phyloP scores from a whole-genome alignment of 2,329 filamentous ascomycete species.

The Colletotrichum sp. region DNA sequence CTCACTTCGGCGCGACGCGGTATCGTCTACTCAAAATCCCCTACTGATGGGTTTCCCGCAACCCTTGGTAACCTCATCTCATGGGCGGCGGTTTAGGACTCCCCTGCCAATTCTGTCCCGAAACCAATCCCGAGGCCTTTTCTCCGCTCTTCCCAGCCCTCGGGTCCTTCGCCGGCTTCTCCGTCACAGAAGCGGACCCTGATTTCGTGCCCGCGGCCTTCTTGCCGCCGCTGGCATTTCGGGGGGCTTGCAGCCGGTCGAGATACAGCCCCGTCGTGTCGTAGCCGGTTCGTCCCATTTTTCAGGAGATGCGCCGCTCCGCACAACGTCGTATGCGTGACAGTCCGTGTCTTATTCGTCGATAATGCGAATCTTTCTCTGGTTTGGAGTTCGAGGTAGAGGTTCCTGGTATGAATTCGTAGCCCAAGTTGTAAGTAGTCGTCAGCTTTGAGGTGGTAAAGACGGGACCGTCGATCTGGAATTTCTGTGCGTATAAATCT shows the following conservation, averaged over 20 bases:
- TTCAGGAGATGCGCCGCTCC: not conserved
- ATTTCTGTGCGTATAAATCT: not conserved
- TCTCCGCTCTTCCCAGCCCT: not conserved
- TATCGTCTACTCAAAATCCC: not conserved
- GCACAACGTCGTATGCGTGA: not conserved
- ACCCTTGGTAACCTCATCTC: not conserved
- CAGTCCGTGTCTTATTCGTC: not conserved
- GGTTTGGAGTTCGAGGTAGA: not conserved
- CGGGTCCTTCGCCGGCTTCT: not conserved
- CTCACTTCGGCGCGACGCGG: not conserved
- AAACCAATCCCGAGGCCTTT: not conserved
- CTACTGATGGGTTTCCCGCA: not conserved
- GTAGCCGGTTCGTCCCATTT: constrained; percentile 20
- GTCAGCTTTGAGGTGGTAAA: constrained; percentile 4
- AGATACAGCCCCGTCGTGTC: constrained; percentile 4
- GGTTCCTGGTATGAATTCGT: not conserved
- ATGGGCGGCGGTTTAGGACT: not conserved
- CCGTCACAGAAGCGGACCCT: not conserved
- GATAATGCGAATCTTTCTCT: accelerated
- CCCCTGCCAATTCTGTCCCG: not conserved
- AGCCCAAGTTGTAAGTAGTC: not conserved
- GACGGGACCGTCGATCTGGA: not conserved
- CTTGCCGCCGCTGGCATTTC: not conserved
- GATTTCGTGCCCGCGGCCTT: not conserved
- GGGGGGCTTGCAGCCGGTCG: not conserved